Evolutionary conservation across 257 asterid genomes (phyloP), one percentile per base, ranked within the genome.

Genomic region (Penstemon davidsonii): DNA sequence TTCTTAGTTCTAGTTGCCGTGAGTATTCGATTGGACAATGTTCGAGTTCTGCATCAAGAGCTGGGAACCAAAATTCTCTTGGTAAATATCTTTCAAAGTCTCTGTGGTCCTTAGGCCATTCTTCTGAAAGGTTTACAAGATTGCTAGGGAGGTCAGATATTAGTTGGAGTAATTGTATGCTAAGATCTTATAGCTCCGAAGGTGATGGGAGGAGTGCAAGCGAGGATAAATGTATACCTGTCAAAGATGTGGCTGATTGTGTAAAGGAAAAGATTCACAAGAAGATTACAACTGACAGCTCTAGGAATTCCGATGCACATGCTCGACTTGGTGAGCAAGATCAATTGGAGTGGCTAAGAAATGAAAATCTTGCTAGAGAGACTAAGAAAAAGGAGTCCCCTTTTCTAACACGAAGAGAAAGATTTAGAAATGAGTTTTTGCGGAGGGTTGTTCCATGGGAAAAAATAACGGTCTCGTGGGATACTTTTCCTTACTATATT

Each of bases 401-500:
- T 39, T 94, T 88, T 83, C 68, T 88, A 65, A 74, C 88, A 39
- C 84, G 85, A 58, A 79, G 81, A 46, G 96, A 91, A 70, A 86
- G 91, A 78, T 88, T 86, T 72, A 87, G 79, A 78, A 94, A 84
- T 63, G 99, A 91, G 81, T 85, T 88, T 60, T 49, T 86, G 76
- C 78, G 96, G 67, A 82, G 96, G 84, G 67, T 94, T 75, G 91
- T 89, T 72, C 97, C 97, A 49, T 94, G 97, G 97, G 96, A 91
- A 71, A 91, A 88, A 68, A 86, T 94, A 60, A 81, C 89, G 1
- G 83, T 91, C 71, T 84, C 99, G 5, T 94, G 99, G 99, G 96
- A 94, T 75, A 83, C 84, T 57, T 94, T 94, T 81, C 99, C 99
- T 56, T 94, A 94, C 76, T 85, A 87, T 77, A 75, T 94, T 67